Base-by-base conservation (phyloP, 495 filamentous ascomycete genomes). In the Astrocystis sublimbata region DNA sequence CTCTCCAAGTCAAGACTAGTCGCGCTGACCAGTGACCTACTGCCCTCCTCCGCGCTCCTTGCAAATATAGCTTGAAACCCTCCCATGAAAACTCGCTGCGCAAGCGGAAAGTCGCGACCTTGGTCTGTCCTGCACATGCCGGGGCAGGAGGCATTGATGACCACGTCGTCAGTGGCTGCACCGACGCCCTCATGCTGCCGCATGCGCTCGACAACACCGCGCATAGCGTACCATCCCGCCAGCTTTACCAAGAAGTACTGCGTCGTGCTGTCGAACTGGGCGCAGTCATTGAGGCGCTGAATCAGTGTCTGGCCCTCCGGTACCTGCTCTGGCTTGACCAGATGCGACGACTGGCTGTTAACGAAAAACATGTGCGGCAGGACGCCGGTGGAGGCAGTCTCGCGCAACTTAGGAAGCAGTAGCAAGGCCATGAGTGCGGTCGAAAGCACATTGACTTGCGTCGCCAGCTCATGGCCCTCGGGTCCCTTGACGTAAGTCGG, bases 391-490 rank as follows among this genome's bases (percentile, higher is more conserved):
- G 60, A 7, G 19, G 19, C 19, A 2, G 41, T 43, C 9, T 7
- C 33, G 5, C 54, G 46, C 33, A 82, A 46, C 41, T 73, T 69
- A 0, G 85, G 85, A 2, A 89, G 74, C 21, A 89, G 67, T 0
- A 87, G 69, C 17, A 86, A 30, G 0, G 77, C 84, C 28, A 89
- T 70, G 2, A 89, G 65, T 9, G 78, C 73, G 0, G 85, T 87
- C 3, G 81, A 83, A 3, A 89, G 71, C 0, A 81, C 77, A 62
- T 89, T 88, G 51, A 88, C 81, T 65, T 87, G 83, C 10, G 88
- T 17, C 0, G 73, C 75, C 54, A 79, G 71, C 61, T 90, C 87
- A 74, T 76, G 84, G 2, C 79, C 82, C 19, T 86, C 81, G 0
- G 60, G 35, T 0, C 51, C 38, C 6, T 60, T 60, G 0, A 50